Conservation (phyloP, 192 early-diverging fungal genomes). For the Coemansia sp. region DNA sequence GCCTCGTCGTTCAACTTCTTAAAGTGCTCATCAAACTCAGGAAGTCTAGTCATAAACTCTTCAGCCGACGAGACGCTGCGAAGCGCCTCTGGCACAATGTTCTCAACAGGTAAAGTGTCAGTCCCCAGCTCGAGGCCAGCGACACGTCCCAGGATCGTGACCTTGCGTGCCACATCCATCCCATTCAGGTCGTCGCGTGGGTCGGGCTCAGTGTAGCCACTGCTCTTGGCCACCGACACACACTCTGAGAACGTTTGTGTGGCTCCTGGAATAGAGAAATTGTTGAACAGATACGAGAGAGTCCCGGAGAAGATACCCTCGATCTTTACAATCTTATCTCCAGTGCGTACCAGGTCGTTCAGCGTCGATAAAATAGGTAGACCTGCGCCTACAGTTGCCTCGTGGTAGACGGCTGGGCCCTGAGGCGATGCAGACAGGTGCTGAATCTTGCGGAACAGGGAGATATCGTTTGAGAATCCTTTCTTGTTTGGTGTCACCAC, state of each 20-base stretch:
- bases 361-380: slow-evolving; percentile 92
- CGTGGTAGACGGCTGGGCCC: slow-evolving; percentile 77
- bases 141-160: slow-evolving; percentile 82
- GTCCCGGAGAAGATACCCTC: slow-evolving; percentile 99
- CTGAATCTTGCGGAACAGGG: slow-evolving; percentile 74
- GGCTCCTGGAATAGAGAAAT: slow-evolving; percentile 73
- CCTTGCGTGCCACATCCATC: slow-evolving; percentile 99
- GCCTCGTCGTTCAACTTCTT: slow-evolving; percentile 78
- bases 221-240: slow-evolving; percentile 85
- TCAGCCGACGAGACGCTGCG: slow-evolving; percentile 66
- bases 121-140: slow-evolving; percentile 77
- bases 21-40: slow-evolving; percentile 87
- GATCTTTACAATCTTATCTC: slow-evolving; percentile 88
- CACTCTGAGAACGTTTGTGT: slow-evolving; percentile 80
- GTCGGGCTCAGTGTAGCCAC: slow-evolving; percentile 98
- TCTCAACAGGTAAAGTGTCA: slow-evolving; percentile 84
- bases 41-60: slow-evolving; percentile 84
- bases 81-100: slow-evolving; percentile 91
- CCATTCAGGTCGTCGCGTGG: slow-evolving; percentile 98
- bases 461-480: slow-evolving; percentile 76
- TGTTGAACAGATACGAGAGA: slow-evolving; percentile 97
- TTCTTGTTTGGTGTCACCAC: slow-evolving; percentile 99
- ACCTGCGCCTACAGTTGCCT: slow-evolving; percentile 96
- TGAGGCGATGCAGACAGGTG: slow-evolving; percentile 48
- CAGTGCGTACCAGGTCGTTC: slow-evolving; percentile 85